Evolutionary conservation across 345 rosid genomes (phyloP).

Genomic region (Sonneratia caseolaris): DNA sequence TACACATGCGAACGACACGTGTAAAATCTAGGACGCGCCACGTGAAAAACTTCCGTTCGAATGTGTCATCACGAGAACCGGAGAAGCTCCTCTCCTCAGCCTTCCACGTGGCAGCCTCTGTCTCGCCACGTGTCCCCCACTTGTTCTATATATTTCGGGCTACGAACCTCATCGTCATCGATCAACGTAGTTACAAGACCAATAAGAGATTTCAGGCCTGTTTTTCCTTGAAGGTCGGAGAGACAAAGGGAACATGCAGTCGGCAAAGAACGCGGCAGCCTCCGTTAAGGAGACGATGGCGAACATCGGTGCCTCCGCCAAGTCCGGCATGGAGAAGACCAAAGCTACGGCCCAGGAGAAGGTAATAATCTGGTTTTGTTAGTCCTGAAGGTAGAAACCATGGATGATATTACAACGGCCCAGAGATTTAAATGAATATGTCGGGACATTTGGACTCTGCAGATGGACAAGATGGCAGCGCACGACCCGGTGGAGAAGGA

Average conservation of each 20-base stretch:
- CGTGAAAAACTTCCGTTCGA: not conserved
- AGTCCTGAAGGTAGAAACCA: not conserved
- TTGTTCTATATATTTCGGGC: not conserved
- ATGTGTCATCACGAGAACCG: no score
- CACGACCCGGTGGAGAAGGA: slow-evolving; percentile 47
- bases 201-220: not conserved
- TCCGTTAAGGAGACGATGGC: slow-evolving; percentile 49
- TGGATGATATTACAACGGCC: not conserved
- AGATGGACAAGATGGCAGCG: slow-evolving; percentile 48
- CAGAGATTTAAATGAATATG: not conserved
- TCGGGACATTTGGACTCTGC: not conserved
- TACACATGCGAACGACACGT: not conserved
- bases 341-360: slow-evolving; percentile 57
- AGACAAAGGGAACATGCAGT: slow-evolving; percentile 7
- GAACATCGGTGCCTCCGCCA: slow-evolving; percentile 71
- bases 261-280: slow-evolving; percentile 14
- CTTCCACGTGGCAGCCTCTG: not conserved
- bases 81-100: not conserved
- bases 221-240: not conserved
- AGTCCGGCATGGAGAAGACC: slow-evolving; percentile 68
- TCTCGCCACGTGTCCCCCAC: slow-evolving; percentile 2
- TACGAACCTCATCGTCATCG: not conserved
- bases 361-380: slow-evolving; percentile 27
- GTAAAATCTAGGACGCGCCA: not conserved
- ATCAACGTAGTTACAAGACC: no score